phyloP scores from a whole-genome alignment of 306 rosid genomes.

The barrel medic (Medicago truncatula) region MtrunA17r5.0-ANR NC_053048.1:50776001-50776500 shows the following conservation, averaged over 20 bases:
- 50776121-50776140: neutral
- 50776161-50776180: neutral
- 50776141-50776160: neutral
- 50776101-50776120: constrained; percentile 2
- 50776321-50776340: no score
- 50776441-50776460: neutral
- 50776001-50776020: neutral
- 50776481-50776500: no score
- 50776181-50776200: neutral
- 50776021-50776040: neutral
- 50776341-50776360: neutral
- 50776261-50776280: neutral
- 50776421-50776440: neutral
- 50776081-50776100: neutral
- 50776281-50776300: neutral
- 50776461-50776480: no score
- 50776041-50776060: neutral
- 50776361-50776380: neutral
- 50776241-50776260: neutral
- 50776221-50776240: neutral
- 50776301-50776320: no score
- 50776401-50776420: no score
- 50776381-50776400: no score
- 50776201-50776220: no score
- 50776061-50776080: neutral